Evolutionary conservation across 345 rosid genomes (phyloP).

Genomic region (Citrus glauca): DNA sequence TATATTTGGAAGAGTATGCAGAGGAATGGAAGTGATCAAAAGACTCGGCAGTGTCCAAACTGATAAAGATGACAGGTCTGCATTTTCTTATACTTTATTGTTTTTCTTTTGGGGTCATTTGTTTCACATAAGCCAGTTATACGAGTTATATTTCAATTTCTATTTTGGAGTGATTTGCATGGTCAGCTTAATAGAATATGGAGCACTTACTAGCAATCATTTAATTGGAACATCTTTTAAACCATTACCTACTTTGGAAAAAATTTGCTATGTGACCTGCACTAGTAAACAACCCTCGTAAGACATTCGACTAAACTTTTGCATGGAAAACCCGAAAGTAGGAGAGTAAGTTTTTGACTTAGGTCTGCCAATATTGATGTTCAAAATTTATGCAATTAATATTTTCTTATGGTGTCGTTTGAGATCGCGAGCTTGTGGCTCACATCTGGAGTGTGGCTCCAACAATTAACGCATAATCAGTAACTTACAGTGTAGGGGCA

Average conservation of each 20-base stretch:
- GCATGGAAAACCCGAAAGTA: not conserved
- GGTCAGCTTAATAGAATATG: not conserved
- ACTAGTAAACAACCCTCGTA: not conserved
- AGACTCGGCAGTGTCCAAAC: constrained; percentile 97
- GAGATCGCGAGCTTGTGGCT: not conserved
- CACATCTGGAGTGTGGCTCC: not conserved
- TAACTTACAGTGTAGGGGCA: too few species aligned
- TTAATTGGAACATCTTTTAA: not conserved
- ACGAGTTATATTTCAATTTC: not conserved
- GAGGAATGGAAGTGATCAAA: constrained; percentile 93
- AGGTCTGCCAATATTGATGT: not conserved
- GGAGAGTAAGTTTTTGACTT: not conserved
- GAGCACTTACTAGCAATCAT: not conserved
- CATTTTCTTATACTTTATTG: not conserved
- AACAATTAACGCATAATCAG: too few species aligned
- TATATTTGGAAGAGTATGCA: constrained; percentile 89
- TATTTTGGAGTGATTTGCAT: not conserved
- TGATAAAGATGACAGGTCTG: constrained; percentile 85
- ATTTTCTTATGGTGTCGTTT: too few species aligned
- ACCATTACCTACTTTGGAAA: not conserved
- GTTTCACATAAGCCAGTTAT: not conserved
- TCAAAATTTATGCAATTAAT: too few species aligned
- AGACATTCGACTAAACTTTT: not conserved
- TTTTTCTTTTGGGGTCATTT: not conserved
- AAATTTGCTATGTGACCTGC: not conserved